These are phyloP conservation scores for Neurospora sp. DNA, from an alignment of 495 filamentous ascomycete species.

Conservation along the genomic window DNA sequence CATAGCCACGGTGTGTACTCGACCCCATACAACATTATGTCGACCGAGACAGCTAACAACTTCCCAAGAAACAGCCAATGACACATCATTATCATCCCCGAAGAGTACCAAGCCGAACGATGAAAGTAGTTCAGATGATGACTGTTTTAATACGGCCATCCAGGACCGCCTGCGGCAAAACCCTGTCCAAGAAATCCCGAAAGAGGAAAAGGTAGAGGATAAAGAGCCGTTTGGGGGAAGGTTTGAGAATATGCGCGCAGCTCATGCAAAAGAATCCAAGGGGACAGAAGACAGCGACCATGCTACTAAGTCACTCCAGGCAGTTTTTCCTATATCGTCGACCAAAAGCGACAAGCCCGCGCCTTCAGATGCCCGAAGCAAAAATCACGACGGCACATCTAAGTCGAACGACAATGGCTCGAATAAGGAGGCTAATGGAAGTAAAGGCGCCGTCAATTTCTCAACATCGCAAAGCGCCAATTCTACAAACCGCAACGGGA, in stretches of 20 bases:
- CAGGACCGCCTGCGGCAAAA: not conserved
- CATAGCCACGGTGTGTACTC: not conserved
- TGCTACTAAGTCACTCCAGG: not conserved
- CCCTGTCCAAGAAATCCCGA: not conserved
- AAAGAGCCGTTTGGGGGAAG: not conserved
- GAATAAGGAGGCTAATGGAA: not conserved
- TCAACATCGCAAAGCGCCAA: not conserved
- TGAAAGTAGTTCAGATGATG: not conserved
- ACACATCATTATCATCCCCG: not conserved
- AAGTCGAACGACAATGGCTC: not conserved
- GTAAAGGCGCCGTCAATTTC: not conserved
- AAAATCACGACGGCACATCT: not conserved
- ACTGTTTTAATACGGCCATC: not conserved
- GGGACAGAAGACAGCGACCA: not conserved
- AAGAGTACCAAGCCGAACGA: not conserved
- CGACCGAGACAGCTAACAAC: not conserved
- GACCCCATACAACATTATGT: not conserved
- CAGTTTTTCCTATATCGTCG: not conserved
- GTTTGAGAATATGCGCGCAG: not conserved
- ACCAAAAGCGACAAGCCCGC: not conserved
- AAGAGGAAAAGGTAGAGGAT: not conserved
- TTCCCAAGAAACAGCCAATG: not conserved
- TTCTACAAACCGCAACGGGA: not conserved
- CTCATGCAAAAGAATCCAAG: not conserved
- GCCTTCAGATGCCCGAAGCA: not conserved